phyloP scores from a whole-genome alignment of 2,329 filamentous ascomycete species.

The Simplicillium aogashimaense region DNA sequence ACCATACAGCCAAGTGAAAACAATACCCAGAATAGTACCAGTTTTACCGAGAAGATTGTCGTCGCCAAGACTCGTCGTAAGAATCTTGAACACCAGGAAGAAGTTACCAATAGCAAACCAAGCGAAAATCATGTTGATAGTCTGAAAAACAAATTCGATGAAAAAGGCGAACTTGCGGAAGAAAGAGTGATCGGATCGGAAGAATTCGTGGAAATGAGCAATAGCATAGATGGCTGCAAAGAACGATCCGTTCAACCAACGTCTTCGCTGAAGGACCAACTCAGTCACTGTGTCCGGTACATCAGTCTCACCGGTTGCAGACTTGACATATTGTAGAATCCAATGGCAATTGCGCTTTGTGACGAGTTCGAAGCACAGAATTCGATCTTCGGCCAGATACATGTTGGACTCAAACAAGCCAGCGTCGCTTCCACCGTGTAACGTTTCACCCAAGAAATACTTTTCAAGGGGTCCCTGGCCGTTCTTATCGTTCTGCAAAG shows the following conservation, averaged over 20 bases:
- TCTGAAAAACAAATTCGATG: slow-evolving; percentile 89
- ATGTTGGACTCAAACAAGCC: slow-evolving; percentile 99
- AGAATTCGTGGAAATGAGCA: slow-evolving; percentile 92
- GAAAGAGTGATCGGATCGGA: slow-evolving; percentile 82
- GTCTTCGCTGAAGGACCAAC: slow-evolving; percentile 86
- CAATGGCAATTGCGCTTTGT: slow-evolving; percentile 95
- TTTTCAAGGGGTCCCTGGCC: slow-evolving; percentile 88
- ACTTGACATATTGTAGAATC: slow-evolving; percentile 98
- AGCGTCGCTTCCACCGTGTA: slow-evolving; percentile 82
- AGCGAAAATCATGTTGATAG: slow-evolving; percentile 92
- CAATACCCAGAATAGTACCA: slow-evolving; percentile 72
- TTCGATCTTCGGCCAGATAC: slow-evolving; percentile 98
- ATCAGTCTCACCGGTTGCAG: slow-evolving; percentile 91
- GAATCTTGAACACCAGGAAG: slow-evolving; percentile 96
- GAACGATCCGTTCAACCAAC: slow-evolving; percentile 97
- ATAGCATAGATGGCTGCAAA: slow-evolving; percentile 95
- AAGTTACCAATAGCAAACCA: slow-evolving; percentile 99
- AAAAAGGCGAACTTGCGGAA: slow-evolving; percentile 83
- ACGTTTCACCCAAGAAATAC: slow-evolving; percentile 94
- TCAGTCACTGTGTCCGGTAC: slow-evolving; percentile 91
- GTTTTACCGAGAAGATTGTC: slow-evolving; percentile 60
- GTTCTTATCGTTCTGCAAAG: slow-evolving; percentile 93
- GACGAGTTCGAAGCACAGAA: slow-evolving; percentile 96
- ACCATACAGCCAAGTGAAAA: slow-evolving; percentile 95
- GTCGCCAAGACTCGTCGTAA: slow-evolving; percentile 75